Percentiles rank a stretch among this genome's conserved stretches.
Conservation (phyloP, 306 rosid species). For the Casuarina equisetifolia region DNA sequence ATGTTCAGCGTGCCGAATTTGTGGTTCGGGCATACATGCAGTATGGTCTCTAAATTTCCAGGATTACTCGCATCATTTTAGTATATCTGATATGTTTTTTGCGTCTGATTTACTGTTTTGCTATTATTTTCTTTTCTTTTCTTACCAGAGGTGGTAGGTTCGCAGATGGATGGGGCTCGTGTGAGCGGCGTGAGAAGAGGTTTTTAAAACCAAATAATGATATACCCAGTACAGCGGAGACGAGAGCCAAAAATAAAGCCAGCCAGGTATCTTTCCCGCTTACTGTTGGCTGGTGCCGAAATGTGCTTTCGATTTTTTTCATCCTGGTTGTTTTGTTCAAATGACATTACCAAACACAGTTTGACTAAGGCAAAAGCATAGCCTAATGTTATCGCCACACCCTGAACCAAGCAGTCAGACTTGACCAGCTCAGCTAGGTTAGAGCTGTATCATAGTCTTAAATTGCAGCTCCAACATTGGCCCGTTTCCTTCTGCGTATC, state of each 20-base stretch:
- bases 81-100: constrained; percentile 12
- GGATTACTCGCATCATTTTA: constrained; percentile 14
- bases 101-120: background rate
- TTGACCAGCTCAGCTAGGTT: constrained; percentile 1
- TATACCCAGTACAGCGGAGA: constrained; percentile 91
- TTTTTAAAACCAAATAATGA: constrained; percentile 87
- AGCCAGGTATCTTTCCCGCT: constrained; percentile 59
- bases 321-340: constrained; percentile 1
- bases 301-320: constrained; percentile 10
- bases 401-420: background rate
- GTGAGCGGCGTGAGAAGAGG: constrained; percentile 90
- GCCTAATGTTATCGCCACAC: background rate
- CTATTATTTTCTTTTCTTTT: background rate
- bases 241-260: constrained; percentile 93
- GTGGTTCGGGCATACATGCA: constrained; percentile 92
- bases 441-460: constrained; percentile 4
- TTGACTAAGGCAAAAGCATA: constrained; percentile 5
- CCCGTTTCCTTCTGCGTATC: constrained; percentile 3
- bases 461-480: constrained; percentile 4
- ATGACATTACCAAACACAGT: background rate
- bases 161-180: constrained; percentile 99
- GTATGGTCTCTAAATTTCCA: constrained; percentile 49
- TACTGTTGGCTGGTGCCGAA: constrained; percentile 4
- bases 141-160: constrained; percentile 80
- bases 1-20: constrained; percentile 90